Conservation (phyloP, 108 stramenopile species). For the Parietichytrium sp. region DNA sequence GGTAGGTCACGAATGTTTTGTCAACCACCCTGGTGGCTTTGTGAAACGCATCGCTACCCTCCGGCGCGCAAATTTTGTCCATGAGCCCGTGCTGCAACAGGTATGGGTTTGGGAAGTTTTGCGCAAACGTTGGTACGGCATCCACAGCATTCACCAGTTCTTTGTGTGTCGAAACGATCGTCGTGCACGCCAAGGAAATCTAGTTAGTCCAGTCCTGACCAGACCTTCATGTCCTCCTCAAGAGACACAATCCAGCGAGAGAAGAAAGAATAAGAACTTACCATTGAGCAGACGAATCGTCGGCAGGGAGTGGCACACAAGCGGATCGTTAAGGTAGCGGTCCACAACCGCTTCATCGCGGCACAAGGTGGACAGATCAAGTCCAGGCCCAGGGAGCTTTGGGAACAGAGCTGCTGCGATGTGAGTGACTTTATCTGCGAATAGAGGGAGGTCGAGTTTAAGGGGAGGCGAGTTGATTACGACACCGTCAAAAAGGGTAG, state of each 20-base stretch:
- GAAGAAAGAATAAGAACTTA: too few relatives aligned
- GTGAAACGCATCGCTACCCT: neutral
- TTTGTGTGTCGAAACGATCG: too few relatives aligned
- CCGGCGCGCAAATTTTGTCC: neutral
- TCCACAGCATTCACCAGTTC: neutral
- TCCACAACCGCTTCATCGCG: conserved; percentile 7
- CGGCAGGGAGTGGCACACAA: neutral
- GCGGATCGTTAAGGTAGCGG: conserved; percentile 33
- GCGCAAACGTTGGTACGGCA: neutral
- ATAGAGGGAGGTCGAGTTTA: neutral
- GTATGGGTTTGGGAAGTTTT: neutral
- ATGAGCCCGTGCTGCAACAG: neutral
- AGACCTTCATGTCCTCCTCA: too few relatives aligned
- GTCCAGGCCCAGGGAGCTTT: neutral
- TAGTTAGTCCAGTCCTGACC: too few relatives aligned
- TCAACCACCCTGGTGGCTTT: neutral
- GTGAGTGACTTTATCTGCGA: neutral
- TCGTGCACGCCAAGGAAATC: too few relatives aligned
- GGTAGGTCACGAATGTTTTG: neutral
- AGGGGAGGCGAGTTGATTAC: neutral
- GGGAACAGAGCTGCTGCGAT: neutral
- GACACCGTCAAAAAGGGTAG: neutral
- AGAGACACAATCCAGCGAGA: too few relatives aligned
- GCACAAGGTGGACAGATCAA: neutral
- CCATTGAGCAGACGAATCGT: neutral